These are phyloP conservation scores for Scheffersomyces lignosus DNA, from an alignment of 805 yeast species.

Conservation along the genomic window DNA sequence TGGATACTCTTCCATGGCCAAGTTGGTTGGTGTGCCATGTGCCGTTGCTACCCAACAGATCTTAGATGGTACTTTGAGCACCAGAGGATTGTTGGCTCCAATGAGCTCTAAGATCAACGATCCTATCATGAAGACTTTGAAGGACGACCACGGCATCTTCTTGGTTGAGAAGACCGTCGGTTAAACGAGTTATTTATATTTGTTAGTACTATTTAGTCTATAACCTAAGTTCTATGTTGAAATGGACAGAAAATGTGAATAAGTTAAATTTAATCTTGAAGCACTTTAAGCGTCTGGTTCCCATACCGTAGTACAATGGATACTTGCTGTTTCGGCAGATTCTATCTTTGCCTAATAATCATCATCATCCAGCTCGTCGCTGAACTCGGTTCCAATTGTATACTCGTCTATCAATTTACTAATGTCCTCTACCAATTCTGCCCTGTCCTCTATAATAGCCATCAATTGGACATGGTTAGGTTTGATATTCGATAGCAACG, in stretches of 20 bases:
- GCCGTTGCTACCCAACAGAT: conserved; percentile 91
- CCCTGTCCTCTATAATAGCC: conserved; percentile 48
- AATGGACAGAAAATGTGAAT: no score
- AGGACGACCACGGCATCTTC: conserved; percentile 85
- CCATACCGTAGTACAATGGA: no score
- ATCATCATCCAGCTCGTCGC: conserved; percentile 42
- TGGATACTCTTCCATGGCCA: conserved; percentile 97
- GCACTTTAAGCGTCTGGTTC: no score
- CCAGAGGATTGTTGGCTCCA: conserved; percentile 90
- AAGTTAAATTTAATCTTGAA: no score
- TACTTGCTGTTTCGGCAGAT: no score
- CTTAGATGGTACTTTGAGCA: conserved; percentile 72
- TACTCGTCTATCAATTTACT: conserved; percentile 46
- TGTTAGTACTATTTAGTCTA: no score
- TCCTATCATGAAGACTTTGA: conserved; percentile 87
- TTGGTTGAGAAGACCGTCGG: conserved; percentile 87
- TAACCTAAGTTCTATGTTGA: no score
- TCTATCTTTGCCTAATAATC: no score
- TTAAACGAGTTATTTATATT: no score
- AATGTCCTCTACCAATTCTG: conserved; percentile 51
- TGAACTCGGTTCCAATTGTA: conserved; percentile 48
- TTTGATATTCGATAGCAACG: conserved; percentile 22
- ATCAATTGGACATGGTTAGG: conserved; percentile 7
- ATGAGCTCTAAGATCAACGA: conserved; percentile 86
- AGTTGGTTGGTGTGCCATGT: conserved; percentile 97